Base-by-base conservation (phyloP, 2,329 filamentous ascomycete genomes). In the Sclerotinia spermophila region DNA sequence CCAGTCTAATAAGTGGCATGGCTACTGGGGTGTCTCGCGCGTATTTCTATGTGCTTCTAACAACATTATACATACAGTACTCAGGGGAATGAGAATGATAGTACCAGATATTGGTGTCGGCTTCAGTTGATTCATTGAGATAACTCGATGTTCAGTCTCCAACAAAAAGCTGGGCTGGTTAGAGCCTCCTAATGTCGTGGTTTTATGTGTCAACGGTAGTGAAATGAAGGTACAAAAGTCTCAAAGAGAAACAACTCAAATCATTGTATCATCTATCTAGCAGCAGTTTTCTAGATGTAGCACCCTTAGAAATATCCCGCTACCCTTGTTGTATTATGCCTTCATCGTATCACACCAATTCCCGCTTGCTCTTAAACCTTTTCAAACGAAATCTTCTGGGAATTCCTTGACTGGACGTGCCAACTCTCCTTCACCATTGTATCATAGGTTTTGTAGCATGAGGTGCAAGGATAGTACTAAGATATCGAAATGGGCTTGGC, bases 21-120 rank as follows among this genome's bases (percentile, higher is more conserved):
- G 17, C 15, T 30, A 33, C 17, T 21, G 17, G 0, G n/a, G n/a
- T 3, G 3, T 5, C n/a, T 27, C 15, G 13, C 1, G 1, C 48
- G 5, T 51, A 11, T 17, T 51, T 0, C n/a, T 2, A 17, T n/a
- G n/a, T 51, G 48, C 5, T 51, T 27, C 48, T 17, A 3, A 51
- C 13, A 1, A 27, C 3, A 17, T 7, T 24, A 17, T 27, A 2
- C 0, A 15, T 5, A 44, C 42, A 19, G 42, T 0, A 27, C n/a
- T 2, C 2, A 51, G 48, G 5, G 2, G 5, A 27, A 51, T 51
- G n/a, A 1, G 13, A 27, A 51, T 7, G 13, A 1, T 7, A 3
- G 48, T 13, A 24, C 2, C 13, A 15, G 55, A 58, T 58, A 11
- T 33, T 1, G 8, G 17, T 33, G 4, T 13, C 2, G 7, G 19